Evolutionary conservation across 345 rosid genomes (phyloP).

Genomic region (Raphanus sativus): DNA sequence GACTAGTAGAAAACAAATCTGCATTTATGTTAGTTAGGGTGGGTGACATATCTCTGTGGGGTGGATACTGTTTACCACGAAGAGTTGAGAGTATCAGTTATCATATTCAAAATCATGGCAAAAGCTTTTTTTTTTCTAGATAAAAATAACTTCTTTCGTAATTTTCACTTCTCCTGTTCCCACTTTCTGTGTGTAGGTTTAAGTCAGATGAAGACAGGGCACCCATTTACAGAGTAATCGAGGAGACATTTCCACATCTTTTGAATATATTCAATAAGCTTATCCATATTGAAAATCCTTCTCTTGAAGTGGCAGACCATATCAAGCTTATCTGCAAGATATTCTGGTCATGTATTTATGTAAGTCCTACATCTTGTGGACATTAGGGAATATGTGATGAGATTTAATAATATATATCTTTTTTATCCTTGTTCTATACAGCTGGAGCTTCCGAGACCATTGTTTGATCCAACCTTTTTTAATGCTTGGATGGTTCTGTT

Average conservation of each 20-base stretch:
- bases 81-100: background rate
- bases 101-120: background rate
- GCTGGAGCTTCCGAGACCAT: slow-evolving; percentile 97
- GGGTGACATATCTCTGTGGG: slow-evolving; percentile 2
- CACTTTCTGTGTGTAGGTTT: slow-evolving; percentile 55
- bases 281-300: slow-evolving; percentile 71
- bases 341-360: slow-evolving; percentile 98
- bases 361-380: slow-evolving; percentile 47
- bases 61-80: slow-evolving; percentile 2
- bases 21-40: background rate
- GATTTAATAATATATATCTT: background rate
- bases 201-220: slow-evolving; percentile 97
- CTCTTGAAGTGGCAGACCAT: slow-evolving; percentile 90
- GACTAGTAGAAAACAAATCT: background rate
- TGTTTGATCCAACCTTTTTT: slow-evolving; percentile 76
- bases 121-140: background rate
- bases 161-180: background rate
- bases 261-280: slow-evolving; percentile 77
- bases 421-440: slow-evolving; percentile 35
- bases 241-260: slow-evolving; percentile 85
- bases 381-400: background rate
- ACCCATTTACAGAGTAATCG: slow-evolving; percentile 74
- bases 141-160: background rate
- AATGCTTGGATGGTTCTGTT: slow-evolving; percentile 95
- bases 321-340: slow-evolving; percentile 98